Conservation (phyloP, 441 rosid species). For the Syzygium syzygioides region DNA sequence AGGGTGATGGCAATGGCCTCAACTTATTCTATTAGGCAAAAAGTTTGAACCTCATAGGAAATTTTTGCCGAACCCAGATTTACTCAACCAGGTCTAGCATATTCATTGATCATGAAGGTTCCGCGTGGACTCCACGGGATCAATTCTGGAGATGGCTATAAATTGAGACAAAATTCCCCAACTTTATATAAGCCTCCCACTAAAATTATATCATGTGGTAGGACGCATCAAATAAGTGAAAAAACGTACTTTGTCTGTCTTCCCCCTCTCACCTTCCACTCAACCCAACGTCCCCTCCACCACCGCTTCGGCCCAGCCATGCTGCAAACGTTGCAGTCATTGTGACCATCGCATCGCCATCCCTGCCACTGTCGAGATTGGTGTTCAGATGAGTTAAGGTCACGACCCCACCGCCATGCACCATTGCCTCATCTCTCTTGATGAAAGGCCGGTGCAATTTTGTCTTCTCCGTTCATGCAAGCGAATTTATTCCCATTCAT, state of each 20-base stretch:
- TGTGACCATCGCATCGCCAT: neutral
- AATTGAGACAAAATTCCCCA: neutral
- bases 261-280: too few species aligned
- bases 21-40: neutral
- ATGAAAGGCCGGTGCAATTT: neutral
- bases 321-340: neutral
- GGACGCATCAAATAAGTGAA: too few species aligned
- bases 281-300: too few species aligned
- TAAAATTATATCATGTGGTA: neutral
- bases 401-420: neutral
- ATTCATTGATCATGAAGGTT: neutral
- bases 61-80: neutral
- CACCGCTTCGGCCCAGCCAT: too few species aligned
- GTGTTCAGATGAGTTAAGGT: neutral
- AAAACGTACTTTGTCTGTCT: too few species aligned
- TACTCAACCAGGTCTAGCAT: rapidly evolving
- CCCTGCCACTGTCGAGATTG: neutral
- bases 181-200: neutral
- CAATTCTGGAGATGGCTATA: neutral
- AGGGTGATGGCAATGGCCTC: neutral
- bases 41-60: too few species aligned
- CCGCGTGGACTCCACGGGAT: neutral
- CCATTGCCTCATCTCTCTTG: neutral
- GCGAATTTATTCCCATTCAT: neutral
- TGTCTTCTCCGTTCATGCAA: neutral